Evolutionary conservation across 768 basidiomycete species (phyloP).

Genomic region (Sistotremastrum niveocremeum): DNA sequence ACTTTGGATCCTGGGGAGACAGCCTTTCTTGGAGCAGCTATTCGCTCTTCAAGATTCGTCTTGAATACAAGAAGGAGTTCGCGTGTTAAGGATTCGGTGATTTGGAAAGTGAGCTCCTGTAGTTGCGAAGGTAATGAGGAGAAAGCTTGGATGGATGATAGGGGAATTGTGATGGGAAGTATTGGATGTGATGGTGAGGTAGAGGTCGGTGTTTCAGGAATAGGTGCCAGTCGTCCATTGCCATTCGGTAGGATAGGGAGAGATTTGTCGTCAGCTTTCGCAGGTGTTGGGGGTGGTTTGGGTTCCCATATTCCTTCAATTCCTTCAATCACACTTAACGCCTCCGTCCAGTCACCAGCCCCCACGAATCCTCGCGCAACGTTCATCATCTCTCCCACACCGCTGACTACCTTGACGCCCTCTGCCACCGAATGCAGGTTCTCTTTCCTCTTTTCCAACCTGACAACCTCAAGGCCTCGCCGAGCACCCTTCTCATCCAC

Average conservation of each 20-base stretch:
- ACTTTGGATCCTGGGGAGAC: conserved; percentile 6
- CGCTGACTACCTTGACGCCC: conserved; percentile 48
- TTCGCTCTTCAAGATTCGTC: conserved; percentile 48
- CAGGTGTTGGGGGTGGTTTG: neutral
- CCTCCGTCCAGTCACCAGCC: conserved; percentile 81
- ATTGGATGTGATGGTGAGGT: conserved; percentile 10
- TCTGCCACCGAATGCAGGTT: conserved; percentile 48
- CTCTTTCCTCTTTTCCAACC: conserved; percentile 44
- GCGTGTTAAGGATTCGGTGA: conserved; percentile 59
- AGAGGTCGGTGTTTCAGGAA: conserved; percentile 20
- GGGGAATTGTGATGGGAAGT: conserved; percentile 29
- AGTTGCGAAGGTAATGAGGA: conserved; percentile 63
- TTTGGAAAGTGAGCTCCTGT: conserved; percentile 56
- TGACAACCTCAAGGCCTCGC: conserved; percentile 65
- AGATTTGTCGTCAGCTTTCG: neutral
- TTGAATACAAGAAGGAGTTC: conserved; percentile 66
- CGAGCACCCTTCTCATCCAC: conserved; percentile 69
- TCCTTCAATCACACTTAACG: conserved; percentile 60
- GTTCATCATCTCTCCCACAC: conserved; percentile 65
- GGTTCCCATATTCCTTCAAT: conserved; percentile 45
- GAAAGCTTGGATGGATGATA: conserved; percentile 63
- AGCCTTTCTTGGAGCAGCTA: conserved; percentile 14
- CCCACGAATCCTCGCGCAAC: conserved; percentile 62
- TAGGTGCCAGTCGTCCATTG: conserved; percentile 20
- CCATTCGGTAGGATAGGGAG: conserved; percentile 7